Evolutionary conservation across 352 stramenopile genomes (phyloP), one percentile per base, ranked within the genome.

Genomic region (Phytopythium ostracodes): DNA sequence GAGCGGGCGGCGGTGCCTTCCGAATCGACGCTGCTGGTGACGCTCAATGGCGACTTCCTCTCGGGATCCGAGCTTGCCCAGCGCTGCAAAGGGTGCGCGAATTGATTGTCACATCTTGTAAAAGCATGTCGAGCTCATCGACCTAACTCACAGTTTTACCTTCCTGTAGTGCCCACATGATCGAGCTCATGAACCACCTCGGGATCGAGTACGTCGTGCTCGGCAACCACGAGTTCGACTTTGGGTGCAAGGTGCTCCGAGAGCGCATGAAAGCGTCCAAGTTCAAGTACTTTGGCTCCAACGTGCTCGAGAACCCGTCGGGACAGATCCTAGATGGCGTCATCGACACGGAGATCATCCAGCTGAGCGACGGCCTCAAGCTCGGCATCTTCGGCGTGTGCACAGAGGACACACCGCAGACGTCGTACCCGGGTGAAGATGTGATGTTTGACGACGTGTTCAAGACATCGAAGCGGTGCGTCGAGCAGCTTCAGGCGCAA

Each of bases 161-260:
- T 2, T 49, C 42, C 42, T 25, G 8, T 20, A 91, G 82, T 10
- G 80, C 73, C 7, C 80, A 90, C 65, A 92, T 92, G 80, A 81
- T 92, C 50, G 80, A 88, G 54, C 51, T 92, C 20, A 75, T 92
- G 67, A 90, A 92, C 64, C 76, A 88, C 43, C 63, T 92, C 43
- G 74, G 66, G 14, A 81, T 92, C 46, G 70, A 87, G 36, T 92
- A 89, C 64, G 77, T 90, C 29, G 83, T 92, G 25, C 53, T 90
- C 60, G 84, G 84, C 36, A 92, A 92, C 66, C 84, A 92, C 70
- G 84, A 92, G 64, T 92, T 91, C 52, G 84, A 92, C 54, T 92
- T 90, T 60, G 84, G 84, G 1, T 68, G 69, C 2, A 49, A 79
- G 6, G 68, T 84, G 40, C 64, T 92, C 8, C 72, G 77, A 24